Evolutionary conservation across 371 early-diverging fungal species (phyloP).

Genomic region (Mucor velutinosus): DNA sequence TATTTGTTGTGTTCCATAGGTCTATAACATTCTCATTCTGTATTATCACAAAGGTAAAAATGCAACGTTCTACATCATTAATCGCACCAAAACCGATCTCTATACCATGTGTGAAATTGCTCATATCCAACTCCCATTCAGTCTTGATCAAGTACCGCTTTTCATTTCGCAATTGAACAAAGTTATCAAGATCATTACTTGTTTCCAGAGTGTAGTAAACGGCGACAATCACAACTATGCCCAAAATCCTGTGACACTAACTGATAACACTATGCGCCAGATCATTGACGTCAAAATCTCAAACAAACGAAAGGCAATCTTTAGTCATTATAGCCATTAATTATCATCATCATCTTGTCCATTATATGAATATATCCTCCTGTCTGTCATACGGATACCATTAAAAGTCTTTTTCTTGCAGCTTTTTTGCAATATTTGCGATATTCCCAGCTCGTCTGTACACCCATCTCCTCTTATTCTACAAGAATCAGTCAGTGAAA

Average conservation of each 20-base stretch:
- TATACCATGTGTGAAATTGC: conserved; percentile 24
- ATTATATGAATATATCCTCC: conserved; percentile 18
- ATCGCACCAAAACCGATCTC: conserved; percentile 18
- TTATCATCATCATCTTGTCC: conserved; percentile 6
- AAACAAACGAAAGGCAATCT: conserved; percentile 21
- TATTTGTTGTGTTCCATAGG: no score
- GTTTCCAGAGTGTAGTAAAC: conserved; percentile 16
- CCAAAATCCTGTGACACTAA: conserved; percentile 21
- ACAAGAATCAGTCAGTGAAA: no score
- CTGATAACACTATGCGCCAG: conserved; percentile 21
- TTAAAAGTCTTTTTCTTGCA: conserved; percentile 3
- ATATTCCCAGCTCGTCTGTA: no score
- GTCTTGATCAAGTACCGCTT: conserved; percentile 24
- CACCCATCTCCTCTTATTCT: no score
- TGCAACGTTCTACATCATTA: conserved; percentile 23
- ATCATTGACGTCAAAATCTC: conserved; percentile 19
- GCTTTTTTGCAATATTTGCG: background rate
- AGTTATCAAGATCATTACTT: conserved; percentile 18
- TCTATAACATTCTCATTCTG: no score
- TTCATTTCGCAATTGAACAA: conserved; percentile 25
- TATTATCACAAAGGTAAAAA: conserved; percentile 23
- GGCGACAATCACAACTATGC: conserved; percentile 21
- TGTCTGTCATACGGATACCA: conserved; percentile 20
- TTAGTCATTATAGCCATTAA: conserved; percentile 24
- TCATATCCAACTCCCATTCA: conserved; percentile 24